phyloP scores from a whole-genome alignment of 2,329 filamentous ascomycete species.

The Diaporthe vaccinii region DNA sequence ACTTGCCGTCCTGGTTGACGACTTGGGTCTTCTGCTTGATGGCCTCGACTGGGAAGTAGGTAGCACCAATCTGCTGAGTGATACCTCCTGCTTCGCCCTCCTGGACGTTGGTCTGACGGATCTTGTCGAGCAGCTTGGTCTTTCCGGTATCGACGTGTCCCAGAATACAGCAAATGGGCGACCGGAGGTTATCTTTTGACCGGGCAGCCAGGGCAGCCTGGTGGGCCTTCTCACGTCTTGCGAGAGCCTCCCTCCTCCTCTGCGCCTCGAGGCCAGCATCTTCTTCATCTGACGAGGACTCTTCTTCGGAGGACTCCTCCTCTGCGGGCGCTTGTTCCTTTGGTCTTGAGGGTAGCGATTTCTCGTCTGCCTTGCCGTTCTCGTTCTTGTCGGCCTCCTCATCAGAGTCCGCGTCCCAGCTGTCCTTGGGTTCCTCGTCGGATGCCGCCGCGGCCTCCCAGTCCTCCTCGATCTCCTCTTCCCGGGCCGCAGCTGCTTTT shows the following conservation, averaged over 20 bases:
- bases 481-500: constrained; percentile 67
- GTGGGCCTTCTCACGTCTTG: constrained; percentile 88
- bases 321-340: constrained; percentile 52
- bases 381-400: constrained; percentile 70
- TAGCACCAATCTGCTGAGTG: constrained; percentile 99
- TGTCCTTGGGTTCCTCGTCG: constrained; percentile 87
- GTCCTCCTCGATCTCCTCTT: constrained; percentile 72
- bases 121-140: constrained; percentile 99
- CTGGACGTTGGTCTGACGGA: constrained; percentile 98
- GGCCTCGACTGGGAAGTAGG: constrained; percentile 97
- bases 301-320: constrained; percentile 70
- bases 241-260: constrained; percentile 89
- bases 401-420: constrained; percentile 90
- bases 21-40: constrained; percentile 93
- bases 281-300: constrained; percentile 76
- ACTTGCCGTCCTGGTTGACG: constrained; percentile 89
- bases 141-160: constrained; percentile 99
- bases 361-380: constrained; percentile 50
- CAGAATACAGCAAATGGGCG: constrained; percentile 99
- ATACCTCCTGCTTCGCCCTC: constrained; percentile 99
- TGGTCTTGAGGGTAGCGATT: constrained; percentile 49
- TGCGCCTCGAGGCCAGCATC: constrained; percentile 74
- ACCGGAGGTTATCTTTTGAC: constrained; percentile 94
- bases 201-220: constrained; percentile 92
- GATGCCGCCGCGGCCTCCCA: constrained; percentile 89